Conservation (phyloP, 148 eudicot genomes). For the Fagopyrum esculentum region DNA sequence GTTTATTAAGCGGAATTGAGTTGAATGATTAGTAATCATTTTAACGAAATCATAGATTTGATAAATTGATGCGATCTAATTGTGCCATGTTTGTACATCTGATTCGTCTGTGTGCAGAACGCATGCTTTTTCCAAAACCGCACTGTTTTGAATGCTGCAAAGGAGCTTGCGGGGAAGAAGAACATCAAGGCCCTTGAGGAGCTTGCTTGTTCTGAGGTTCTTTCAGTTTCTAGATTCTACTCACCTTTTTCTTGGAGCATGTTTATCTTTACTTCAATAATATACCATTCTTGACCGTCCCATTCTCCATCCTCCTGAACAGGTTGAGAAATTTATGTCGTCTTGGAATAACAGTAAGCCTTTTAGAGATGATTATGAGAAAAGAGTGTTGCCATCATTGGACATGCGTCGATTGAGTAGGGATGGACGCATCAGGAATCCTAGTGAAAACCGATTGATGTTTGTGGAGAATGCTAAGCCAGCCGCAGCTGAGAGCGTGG, state of each 20-base stretch:
- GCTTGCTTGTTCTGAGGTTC: conserved; percentile 32
- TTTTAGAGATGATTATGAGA: conserved; percentile 73
- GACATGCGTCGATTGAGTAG: conserved; percentile 65
- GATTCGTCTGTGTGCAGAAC: conserved; percentile 27
- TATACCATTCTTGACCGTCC: background rate
- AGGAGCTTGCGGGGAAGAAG: conserved; percentile 44
- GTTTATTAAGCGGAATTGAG: too few species aligned
- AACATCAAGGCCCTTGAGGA: conserved; percentile 43
- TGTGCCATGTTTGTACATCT: too few species aligned
- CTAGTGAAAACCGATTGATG: conserved; percentile 70
- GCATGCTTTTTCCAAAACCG: conserved; percentile 28
- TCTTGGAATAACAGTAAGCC: conserved; percentile 56
- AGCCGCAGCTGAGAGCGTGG: conserved; percentile 20
- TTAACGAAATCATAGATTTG: too few species aligned
- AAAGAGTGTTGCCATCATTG: conserved; percentile 55
- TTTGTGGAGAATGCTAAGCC: conserved; percentile 27
- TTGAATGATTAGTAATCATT: too few species aligned
- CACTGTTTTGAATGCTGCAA: conserved; percentile 21
- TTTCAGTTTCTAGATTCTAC: background rate
- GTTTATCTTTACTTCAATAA: background rate
- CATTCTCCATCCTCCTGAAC: background rate
- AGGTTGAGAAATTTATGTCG: conserved; percentile 73
- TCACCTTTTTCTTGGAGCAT: background rate
- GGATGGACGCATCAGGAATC: conserved; percentile 82
- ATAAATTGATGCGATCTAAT: too few species aligned